phyloP scores from a whole-genome alignment of 176 grass and related monocot species.

The Chrysopogon serrulatus region DNA sequence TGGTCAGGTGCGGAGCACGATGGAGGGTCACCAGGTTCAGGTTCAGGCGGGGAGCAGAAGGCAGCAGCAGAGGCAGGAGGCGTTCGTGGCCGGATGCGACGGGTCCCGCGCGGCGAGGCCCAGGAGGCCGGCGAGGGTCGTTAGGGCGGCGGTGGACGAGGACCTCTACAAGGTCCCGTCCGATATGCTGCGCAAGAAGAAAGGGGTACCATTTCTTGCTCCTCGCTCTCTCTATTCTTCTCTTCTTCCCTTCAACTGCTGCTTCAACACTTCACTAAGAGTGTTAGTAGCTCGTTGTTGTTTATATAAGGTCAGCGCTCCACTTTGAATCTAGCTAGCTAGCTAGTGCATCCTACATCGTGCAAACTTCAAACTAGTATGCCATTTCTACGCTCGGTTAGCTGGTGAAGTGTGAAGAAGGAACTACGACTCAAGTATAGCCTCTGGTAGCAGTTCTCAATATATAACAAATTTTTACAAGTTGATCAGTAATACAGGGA shows the following conservation, averaged over 20 bases:
- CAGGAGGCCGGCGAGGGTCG: constrained; percentile 10
- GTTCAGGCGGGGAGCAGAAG: background rate
- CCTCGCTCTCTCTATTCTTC: background rate
- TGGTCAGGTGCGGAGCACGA: constrained; percentile 23
- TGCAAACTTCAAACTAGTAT: too few species aligned
- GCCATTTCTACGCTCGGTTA: too few species aligned
- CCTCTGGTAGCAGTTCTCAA: too few species aligned
- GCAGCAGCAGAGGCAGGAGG: background rate
- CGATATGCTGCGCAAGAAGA: constrained; percentile 38
- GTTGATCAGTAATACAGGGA: too few species aligned
- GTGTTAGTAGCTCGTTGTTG: too few species aligned
- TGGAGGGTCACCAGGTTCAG: background rate
- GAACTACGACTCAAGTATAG: too few species aligned
- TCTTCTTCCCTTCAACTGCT: background rate
- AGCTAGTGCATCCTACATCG: too few species aligned
- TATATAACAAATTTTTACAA: too few species aligned
- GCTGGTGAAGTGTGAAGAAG: too few species aligned
- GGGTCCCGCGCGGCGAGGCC: background rate
- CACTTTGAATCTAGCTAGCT: background rate
- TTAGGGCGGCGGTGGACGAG: constrained; percentile 44
- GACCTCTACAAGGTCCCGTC: constrained; percentile 66
- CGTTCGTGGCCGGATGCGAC: background rate
- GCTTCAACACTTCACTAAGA: too few species aligned
- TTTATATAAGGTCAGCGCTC: too few species aligned
- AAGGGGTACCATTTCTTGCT: constrained; percentile 16